phyloP scores from a whole-genome alignment of 2,329 filamentous ascomycete species.

The Penicillium sp. region DNA sequence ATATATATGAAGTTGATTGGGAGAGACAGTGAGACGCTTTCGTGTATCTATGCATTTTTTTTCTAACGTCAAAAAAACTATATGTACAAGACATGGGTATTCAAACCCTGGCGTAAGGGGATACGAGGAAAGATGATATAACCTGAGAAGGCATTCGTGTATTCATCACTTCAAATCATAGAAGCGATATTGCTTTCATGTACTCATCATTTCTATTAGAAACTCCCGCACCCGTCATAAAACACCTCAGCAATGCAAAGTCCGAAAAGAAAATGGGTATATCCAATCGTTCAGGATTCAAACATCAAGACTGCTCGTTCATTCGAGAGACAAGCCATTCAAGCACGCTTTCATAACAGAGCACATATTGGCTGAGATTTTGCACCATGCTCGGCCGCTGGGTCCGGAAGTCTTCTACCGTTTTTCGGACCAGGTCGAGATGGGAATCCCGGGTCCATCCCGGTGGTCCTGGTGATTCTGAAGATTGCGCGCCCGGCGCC shows the following conservation, averaged over 20 bases:
- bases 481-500: slow-evolving; percentile 26
- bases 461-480: slow-evolving; percentile 45
- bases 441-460: slow-evolving; percentile 71
- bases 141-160: not conserved
- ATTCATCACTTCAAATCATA: not conserved
- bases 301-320: slow-evolving; percentile 7
- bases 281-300: slow-evolving; percentile 7
- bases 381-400: slow-evolving; percentile 97
- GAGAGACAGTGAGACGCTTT: not conserved
- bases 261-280: slow-evolving; percentile 10
- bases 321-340: slow-evolving; percentile 69
- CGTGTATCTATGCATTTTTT: not conserved
- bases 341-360: slow-evolving; percentile 92
- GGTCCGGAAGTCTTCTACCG: slow-evolving; percentile 84
- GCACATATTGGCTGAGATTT: slow-evolving; percentile 85
- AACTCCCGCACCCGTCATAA: not conserved
- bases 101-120: not conserved
- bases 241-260: slow-evolving; percentile 1
- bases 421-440: slow-evolving; percentile 78
- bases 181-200: not conserved
- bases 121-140: not conserved
- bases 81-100: not conserved
- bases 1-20: not conserved
- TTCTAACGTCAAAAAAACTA: not conserved
- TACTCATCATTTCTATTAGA: not conserved